Conservation (phyloP, 2,329 filamentous ascomycete genomes). For the Paraphoma chrysanthemicola region DNA sequence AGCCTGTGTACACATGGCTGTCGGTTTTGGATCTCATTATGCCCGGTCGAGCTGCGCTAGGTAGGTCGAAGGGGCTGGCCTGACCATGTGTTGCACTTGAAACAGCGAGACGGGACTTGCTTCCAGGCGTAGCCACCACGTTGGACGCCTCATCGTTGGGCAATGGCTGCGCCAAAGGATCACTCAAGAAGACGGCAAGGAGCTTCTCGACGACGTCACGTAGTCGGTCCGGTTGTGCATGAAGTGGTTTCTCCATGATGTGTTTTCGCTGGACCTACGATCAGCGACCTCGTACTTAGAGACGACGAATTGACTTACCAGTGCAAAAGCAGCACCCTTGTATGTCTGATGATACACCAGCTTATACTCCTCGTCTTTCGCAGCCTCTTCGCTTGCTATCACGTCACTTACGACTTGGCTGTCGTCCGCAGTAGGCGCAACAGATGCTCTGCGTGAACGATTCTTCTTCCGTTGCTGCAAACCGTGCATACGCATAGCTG, state of each 20-base stretch:
- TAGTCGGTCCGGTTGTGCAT: conserved; percentile 51
- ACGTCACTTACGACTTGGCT: conserved; percentile 23
- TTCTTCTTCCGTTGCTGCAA: conserved; percentile 53
- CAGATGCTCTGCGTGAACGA: conserved; percentile 32
- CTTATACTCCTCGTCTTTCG: conserved; percentile 60
- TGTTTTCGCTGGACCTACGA: conserved; percentile 40
- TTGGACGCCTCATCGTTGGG: conserved; percentile 16
- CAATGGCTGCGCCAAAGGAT: conserved; percentile 47
- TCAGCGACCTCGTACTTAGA: neutral
- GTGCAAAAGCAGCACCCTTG: conserved; percentile 57
- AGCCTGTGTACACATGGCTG: conserved; percentile 27
- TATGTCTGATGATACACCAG: conserved; percentile 60
- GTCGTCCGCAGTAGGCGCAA: conserved; percentile 23
- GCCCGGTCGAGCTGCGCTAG: conserved; percentile 29
- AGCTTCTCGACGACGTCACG: conserved; percentile 57
- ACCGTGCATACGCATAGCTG: conserved; percentile 61
- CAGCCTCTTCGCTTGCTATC: conserved; percentile 34
- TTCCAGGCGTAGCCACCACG: conserved; percentile 37
- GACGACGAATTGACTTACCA: conserved; percentile 33
- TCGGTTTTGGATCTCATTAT: conserved; percentile 24
- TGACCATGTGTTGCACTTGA: conserved; percentile 30
- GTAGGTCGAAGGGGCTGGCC: conserved; percentile 43
- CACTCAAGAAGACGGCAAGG: conserved; percentile 54
- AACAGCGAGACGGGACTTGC: conserved; percentile 21
- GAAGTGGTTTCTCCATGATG: conserved; percentile 47